Conservation (phyloP, 1,284 basidiomycete genomes). For the Apiotrichum domesticum region DNA sequence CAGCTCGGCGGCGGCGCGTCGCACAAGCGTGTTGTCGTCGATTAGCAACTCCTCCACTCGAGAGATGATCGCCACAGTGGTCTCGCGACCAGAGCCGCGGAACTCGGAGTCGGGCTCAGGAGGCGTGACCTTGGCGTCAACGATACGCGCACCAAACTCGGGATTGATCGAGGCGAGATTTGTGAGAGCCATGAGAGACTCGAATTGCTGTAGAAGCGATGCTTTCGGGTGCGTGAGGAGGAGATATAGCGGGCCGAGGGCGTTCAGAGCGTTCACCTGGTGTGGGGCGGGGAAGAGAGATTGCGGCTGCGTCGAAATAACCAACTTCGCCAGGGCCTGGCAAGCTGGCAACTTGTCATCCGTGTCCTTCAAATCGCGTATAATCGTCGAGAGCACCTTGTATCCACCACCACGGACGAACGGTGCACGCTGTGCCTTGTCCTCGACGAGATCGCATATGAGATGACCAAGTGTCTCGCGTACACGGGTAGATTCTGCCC, state of each 20-base stretch:
- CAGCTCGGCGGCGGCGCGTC: conserved; percentile 84
- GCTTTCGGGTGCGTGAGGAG: conserved; percentile 64
- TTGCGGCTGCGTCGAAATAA: conserved; percentile 82
- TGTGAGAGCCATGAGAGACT: conserved; percentile 89
- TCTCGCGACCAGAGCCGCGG: conserved; percentile 12
- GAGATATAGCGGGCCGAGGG: conserved; percentile 66
- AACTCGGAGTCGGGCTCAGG: conserved; percentile 9
- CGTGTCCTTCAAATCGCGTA: conserved; percentile 29
- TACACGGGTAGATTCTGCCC: conserved; percentile 48
- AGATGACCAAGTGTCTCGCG: conserved; percentile 50
- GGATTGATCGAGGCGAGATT: conserved; percentile 79
- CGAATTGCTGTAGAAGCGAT: conserved; percentile 76
- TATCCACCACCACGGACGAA: conserved; percentile 79
- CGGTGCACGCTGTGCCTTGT: conserved; percentile 66
- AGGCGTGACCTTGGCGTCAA: conserved; percentile 26
- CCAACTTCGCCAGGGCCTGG: conserved; percentile 86
- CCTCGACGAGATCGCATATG: conserved; percentile 67
- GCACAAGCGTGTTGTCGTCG: conserved; percentile 73
- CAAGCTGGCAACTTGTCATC: conserved; percentile 59
- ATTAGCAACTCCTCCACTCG: conserved; percentile 74
- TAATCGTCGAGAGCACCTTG: conserved; percentile 62
- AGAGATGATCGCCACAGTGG: conserved; percentile 43
- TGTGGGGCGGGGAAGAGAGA: conserved; percentile 71
- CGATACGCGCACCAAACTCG: conserved; percentile 59
- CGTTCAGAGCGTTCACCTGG: conserved; percentile 67